phyloP scores from a whole-genome alignment of 1,139 yeast genomes.

The Yamadazyma conglobata region DNA sequence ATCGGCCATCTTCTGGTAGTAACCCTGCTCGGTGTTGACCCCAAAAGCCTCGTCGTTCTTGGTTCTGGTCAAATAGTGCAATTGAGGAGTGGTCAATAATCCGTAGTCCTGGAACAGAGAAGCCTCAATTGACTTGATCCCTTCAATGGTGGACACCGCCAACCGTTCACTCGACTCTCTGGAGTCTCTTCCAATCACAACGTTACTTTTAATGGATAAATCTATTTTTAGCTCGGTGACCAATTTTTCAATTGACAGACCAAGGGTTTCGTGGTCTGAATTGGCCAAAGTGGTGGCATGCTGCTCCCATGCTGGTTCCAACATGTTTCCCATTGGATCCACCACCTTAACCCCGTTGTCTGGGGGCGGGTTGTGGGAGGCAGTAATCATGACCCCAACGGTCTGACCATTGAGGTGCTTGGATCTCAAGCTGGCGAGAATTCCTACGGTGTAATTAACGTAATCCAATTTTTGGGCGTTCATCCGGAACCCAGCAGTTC shows the following conservation, averaged over 20 bases:
- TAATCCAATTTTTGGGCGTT: slow-evolving; percentile 69
- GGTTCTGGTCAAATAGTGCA: slow-evolving; percentile 81
- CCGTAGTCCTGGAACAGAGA: slow-evolving; percentile 58
- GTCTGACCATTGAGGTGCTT: slow-evolving; percentile 63
- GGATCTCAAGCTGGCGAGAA: slow-evolving; percentile 80
- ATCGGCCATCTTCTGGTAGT: slow-evolving; percentile 58
- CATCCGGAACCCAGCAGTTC: slow-evolving; percentile 96
- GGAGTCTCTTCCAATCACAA: slow-evolving; percentile 67
- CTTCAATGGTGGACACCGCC: slow-evolving; percentile 62
- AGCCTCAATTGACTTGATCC: slow-evolving; percentile 48
- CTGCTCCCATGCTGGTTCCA: slow-evolving; percentile 79
- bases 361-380: slow-evolving; percentile 92
- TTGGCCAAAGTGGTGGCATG: slow-evolving; percentile 82
- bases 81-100: slow-evolving; percentile 86
- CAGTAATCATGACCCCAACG: slow-evolving; percentile 92
- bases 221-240: slow-evolving; percentile 38
- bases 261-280: slow-evolving; percentile 41
- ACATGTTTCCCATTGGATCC: slow-evolving; percentile 93
- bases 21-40: slow-evolving; percentile 61
- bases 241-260: slow-evolving; percentile 23
- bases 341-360: slow-evolving; percentile 97
- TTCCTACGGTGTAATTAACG: slow-evolving; percentile 80
- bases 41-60: slow-evolving; percentile 67
- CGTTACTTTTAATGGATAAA: slow-evolving; percentile 30
- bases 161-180: slow-evolving; percentile 76